Evolutionary conservation across 768 basidiomycete genomes (phyloP).

Genomic region (Trametes elegans): DNA sequence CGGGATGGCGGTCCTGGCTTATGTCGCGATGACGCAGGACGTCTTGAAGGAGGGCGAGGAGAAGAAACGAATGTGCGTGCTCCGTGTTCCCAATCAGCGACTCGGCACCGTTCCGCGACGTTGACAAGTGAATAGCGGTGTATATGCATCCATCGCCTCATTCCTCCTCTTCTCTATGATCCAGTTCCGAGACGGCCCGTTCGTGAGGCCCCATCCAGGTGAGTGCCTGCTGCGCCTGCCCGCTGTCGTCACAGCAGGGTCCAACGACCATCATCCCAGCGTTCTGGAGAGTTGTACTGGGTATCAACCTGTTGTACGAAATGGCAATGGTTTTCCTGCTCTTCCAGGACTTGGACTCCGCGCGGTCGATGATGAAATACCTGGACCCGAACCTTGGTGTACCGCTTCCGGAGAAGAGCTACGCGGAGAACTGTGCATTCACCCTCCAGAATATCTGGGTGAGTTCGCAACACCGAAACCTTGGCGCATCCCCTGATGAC

Average conservation of each 20-base stretch:
- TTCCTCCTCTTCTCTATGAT: conserved; percentile 84
- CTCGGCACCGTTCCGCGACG: not conserved
- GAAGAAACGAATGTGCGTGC: conserved; percentile 73
- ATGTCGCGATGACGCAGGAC: conserved; percentile 80
- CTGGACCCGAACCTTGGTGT: conserved; percentile 71
- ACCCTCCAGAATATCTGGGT: conserved; percentile 69
- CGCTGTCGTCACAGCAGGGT: not conserved
- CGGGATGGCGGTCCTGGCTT: conserved; percentile 68
- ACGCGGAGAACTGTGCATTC: conserved; percentile 77
- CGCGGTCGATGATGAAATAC: conserved; percentile 73
- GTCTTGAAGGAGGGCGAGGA: conserved; percentile 82
- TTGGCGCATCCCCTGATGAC: conserved; percentile 1
- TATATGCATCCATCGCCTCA: conserved; percentile 69
- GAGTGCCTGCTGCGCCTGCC: not conserved
- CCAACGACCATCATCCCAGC: conserved; percentile 33
- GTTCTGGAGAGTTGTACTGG: conserved; percentile 79
- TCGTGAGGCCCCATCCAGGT: conserved; percentile 78
- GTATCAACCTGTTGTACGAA: conserved; percentile 82
- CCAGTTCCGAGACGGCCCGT: conserved; percentile 89
- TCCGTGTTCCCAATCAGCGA: not conserved
- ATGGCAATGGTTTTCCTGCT: conserved; percentile 79
- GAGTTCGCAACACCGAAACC: conserved; percentile 19
- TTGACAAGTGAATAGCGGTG: conserved; percentile 48
- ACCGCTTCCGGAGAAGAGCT: conserved; percentile 80
- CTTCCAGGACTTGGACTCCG: conserved; percentile 80